A percentile compares a stretch with the other conserved stretches of the same genome.
Evolutionary conservation across 140 eudicot genomes (phyloP).

Genomic region (Bidens hawaiensis): DNA sequence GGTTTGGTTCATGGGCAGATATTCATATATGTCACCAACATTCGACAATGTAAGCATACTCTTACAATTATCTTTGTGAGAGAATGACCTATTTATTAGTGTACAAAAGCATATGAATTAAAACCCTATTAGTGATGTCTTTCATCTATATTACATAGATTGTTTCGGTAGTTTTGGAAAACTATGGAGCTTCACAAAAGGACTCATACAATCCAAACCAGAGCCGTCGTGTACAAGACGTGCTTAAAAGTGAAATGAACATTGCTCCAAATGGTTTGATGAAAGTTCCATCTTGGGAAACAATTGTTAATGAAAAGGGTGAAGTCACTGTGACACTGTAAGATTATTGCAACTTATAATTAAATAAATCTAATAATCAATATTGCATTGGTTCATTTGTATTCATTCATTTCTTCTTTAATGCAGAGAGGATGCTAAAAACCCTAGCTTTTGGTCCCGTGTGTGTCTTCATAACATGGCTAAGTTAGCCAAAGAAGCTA

Average conservation of each 20-base stretch:
- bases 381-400: slow-evolving; percentile 2
- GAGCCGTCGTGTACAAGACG: slow-evolving; percentile 29
- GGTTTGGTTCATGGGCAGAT: slow-evolving; percentile 84
- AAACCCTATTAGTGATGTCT: neutral
- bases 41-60: slow-evolving; percentile 57
- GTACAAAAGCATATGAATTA: neutral
- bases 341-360: neutral
- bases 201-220: slow-evolving; percentile 24
- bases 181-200: slow-evolving; percentile 39
- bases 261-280: slow-evolving; percentile 32
- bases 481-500: slow-evolving; percentile 73
- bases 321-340: slow-evolving; percentile 49
- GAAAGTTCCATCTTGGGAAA: slow-evolving; percentile 64
- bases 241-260: slow-evolving; percentile 32
- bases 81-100: neutral
- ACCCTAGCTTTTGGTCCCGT: slow-evolving; percentile 72
- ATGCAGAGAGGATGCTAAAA: slow-evolving; percentile 60
- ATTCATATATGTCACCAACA: slow-evolving; percentile 62
- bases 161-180: slow-evolving; percentile 65
- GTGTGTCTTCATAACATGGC: slow-evolving; percentile 85
- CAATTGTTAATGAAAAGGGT: slow-evolving; percentile 59
- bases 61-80: neutral
- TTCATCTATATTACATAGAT: slow-evolving; percentile 42
- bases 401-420: neutral
- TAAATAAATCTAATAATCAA: neutral